Conservation (phyloP, 1,139 yeast genomes). For the Candida smagusa region DNA sequence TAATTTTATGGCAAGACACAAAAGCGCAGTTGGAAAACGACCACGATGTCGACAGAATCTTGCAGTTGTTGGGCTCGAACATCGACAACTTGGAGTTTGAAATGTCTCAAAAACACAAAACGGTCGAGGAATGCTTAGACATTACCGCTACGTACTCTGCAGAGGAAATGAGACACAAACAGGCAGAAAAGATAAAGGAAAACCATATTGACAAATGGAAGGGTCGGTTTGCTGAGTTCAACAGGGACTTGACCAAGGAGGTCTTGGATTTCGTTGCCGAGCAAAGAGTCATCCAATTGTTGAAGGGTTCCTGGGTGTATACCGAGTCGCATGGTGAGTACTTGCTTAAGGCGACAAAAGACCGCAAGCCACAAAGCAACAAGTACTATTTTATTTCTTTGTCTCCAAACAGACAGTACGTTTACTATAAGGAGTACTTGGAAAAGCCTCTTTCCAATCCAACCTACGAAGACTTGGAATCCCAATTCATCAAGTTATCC, state of each 20-base stretch:
- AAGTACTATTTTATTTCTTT: slow-evolving; percentile 57
- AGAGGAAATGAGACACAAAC: slow-evolving; percentile 53
- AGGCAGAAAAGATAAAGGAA: slow-evolving; percentile 44
- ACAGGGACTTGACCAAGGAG: slow-evolving; percentile 51
- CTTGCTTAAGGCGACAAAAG: slow-evolving; percentile 24
- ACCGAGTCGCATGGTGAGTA: slow-evolving; percentile 58
- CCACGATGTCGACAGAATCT: slow-evolving; percentile 49
- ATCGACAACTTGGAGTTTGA: slow-evolving; percentile 30
- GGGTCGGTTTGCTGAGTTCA: slow-evolving; percentile 43
- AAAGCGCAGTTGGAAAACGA: slow-evolving; percentile 45
- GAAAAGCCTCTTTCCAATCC: slow-evolving; percentile 50
- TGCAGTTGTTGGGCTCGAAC: slow-evolving; percentile 35
- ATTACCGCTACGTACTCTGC: slow-evolving; percentile 43
- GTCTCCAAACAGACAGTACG: slow-evolving; percentile 66
- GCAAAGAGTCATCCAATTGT: slow-evolving; percentile 68
- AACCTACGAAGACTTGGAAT: slow-evolving; percentile 52
- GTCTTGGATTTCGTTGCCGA: slow-evolving; percentile 75
- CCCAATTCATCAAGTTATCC: slow-evolving; percentile 26
- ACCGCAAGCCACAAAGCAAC: slow-evolving; percentile 19
- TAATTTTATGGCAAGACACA: slow-evolving; percentile 69
- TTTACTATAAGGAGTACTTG: slow-evolving; percentile 60
- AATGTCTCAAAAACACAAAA: slow-evolving; percentile 18
- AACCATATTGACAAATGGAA: slow-evolving; percentile 32
- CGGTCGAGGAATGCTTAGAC: slow-evolving; percentile 45
- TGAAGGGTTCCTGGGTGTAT: slow-evolving; percentile 84